phyloP scores from a whole-genome alignment of 148 eudicot genomes.

The Spergularia marina region DNA sequence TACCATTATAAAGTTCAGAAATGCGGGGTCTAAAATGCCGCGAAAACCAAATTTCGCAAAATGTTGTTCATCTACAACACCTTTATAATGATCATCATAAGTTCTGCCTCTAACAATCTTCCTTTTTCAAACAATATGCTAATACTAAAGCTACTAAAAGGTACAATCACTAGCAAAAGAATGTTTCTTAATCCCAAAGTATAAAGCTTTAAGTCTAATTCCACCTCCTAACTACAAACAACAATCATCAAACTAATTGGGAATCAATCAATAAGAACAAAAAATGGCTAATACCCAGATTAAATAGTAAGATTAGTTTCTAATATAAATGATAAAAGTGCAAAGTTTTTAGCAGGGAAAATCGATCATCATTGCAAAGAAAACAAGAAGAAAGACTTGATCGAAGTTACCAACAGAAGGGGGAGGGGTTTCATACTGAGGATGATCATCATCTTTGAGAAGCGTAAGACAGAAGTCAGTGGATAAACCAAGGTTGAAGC shows the following conservation, averaged over 20 bases:
- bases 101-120: neutral
- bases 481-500: constrained; percentile 43
- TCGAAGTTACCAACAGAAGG: constrained; percentile 18
- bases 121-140: neutral
- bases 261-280: constrained; percentile 3
- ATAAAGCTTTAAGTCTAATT: neutral
- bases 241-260: neutral
- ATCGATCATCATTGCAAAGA: neutral
- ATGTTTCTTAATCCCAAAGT: no score
- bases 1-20: neutral
- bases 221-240: neutral
- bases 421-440: neutral
- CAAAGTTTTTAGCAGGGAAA: neutral
- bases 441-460: constrained; percentile 24
- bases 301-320: neutral
- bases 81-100: neutral
- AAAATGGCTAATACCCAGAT: neutral
- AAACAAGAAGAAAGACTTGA: neutral
- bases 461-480: constrained; percentile 46
- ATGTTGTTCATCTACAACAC: neutral
- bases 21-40: neutral
- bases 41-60: neutral
- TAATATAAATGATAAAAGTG: neutral
- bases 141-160: neutral
- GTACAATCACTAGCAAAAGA: neutral